Evolutionary conservation across 2,329 filamentous ascomycete genomes (phyloP), one percentile per base, ranked within the genome.

Genomic region (Penicillium sp.): DNA sequence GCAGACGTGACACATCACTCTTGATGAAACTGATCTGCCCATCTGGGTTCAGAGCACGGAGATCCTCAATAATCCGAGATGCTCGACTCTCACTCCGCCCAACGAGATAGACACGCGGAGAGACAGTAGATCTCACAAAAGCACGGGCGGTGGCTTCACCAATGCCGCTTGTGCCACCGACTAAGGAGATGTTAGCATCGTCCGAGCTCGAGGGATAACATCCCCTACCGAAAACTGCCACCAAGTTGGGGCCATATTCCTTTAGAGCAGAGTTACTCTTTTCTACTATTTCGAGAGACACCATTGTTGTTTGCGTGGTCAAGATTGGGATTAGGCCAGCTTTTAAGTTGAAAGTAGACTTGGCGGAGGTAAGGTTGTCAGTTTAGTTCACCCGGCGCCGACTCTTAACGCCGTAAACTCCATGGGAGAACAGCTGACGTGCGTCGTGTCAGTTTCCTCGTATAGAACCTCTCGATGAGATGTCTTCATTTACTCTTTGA

Each of bases 31-130:
- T 67, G 45, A 80, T 74, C 11, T 73, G 68, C 2, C 76, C 80
- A 1, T 69, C 62, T 0, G 74, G 68, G 42, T 83, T 84, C 6
- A 79, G 53, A 2, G 55, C 42, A 26, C 70, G 65, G 13, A 81
- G 65, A 47, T 81, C 78, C 6, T 69, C 65, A 7, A 75, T 68
- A 45, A 81, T 69, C n/a, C 71, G 64, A 16, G 70, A 64, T 34
- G 70, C 74, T 2, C 72, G 70, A 0, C 58, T 46, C 23, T 70
- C 52, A 47, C 67, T 69, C 0, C 82, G 76, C 0, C 81, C 81
- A 19, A 84, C 60, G 23, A 83, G 74, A 62, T 85, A 85, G 34
- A 82, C 73, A 14, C 68, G 76, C 1, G 82, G 79, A 2, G 65
- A 65, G 0, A 61, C 45, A 0, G 77, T 69, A n/a, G 75, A 61